A percentile compares a stretch with the other conserved stretches of the same genome.
Conservation (phyloP, 805 yeast genomes). For the Jamesozyma rosinii region DNA sequence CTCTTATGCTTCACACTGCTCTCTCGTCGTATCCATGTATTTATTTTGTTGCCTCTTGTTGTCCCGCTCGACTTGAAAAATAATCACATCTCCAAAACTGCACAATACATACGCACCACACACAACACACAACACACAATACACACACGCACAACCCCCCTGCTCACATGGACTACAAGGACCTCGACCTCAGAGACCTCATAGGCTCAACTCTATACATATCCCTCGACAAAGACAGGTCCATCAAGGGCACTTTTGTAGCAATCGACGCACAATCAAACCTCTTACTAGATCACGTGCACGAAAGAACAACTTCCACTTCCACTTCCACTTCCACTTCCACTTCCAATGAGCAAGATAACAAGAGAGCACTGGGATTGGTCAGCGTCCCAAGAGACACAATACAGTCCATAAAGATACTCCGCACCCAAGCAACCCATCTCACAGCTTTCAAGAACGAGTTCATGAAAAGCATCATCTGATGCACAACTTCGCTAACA, state of each 20-base stretch:
- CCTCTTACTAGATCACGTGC: conserved; percentile 33
- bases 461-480: conserved; percentile 7
- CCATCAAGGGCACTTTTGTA: conserved; percentile 32
- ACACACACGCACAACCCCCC: too few species aligned
- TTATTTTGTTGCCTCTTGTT: too few species aligned
- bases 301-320: conserved; percentile 24
- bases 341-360: conserved; percentile 4
- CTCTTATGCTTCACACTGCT: too few species aligned
- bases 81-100: too few species aligned
- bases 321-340: not conserved
- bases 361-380: conserved; percentile 38
- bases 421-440: conserved; percentile 20
- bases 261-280: conserved; percentile 39
- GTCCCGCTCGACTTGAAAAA: too few species aligned
- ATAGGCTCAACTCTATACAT: conserved; percentile 31
- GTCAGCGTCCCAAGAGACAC: conserved; percentile 44
- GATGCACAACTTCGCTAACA: not conserved
- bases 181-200: conserved; percentile 16
- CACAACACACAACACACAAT: too few species aligned
- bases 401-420: conserved; percentile 23
- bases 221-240: conserved; percentile 30
- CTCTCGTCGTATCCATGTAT: too few species aligned
- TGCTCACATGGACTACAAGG: not conserved
- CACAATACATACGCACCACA: too few species aligned
- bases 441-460: conserved; percentile 8